phyloP scores from a whole-genome alignment of 257 asterid species.

The Schizonepeta tenuifolia region DNA sequence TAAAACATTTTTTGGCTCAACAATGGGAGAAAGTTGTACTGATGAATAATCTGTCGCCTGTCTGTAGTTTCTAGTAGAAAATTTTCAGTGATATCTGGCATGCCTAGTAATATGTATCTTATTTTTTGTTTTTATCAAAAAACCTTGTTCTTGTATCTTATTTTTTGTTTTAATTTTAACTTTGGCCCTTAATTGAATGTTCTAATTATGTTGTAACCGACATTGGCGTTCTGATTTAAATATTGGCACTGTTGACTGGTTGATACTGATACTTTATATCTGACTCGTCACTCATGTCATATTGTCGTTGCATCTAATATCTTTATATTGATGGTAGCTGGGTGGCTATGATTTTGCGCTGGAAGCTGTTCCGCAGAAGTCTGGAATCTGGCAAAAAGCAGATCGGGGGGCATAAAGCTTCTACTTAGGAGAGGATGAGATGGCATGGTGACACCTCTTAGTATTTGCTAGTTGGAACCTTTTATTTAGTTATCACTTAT shows the following conservation, averaged over 20 bases:
- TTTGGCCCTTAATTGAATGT: background rate
- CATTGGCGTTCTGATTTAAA: background rate
- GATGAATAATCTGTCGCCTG: background rate
- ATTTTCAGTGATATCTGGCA: background rate
- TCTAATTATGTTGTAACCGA: background rate
- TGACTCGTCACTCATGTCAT: background rate
- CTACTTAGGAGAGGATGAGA: conserved; percentile 38
- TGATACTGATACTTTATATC: background rate
- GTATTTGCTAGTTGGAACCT: conserved; percentile 46
- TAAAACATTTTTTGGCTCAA: background rate
- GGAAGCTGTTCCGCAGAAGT: conserved; percentile 52
- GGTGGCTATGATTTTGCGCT: conserved; percentile 36
- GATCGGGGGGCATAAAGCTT: conserved; percentile 35
- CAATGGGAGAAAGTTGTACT: background rate
- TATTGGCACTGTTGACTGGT: background rate
- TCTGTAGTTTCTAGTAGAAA: background rate
- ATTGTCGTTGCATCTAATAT: conserved; percentile 31
- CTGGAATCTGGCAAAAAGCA: conserved; percentile 32
- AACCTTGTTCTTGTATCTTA: background rate
- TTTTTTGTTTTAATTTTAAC: background rate
- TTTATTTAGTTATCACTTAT: conserved; percentile 41
- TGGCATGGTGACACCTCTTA: conserved; percentile 46
- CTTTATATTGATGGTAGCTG: conserved; percentile 45
- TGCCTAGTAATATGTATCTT: background rate
- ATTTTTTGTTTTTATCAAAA: background rate